phyloP scores from a whole-genome alignment of 2,329 filamentous ascomycete genomes.

The Sporothrix brunneoviolacea region DNA sequence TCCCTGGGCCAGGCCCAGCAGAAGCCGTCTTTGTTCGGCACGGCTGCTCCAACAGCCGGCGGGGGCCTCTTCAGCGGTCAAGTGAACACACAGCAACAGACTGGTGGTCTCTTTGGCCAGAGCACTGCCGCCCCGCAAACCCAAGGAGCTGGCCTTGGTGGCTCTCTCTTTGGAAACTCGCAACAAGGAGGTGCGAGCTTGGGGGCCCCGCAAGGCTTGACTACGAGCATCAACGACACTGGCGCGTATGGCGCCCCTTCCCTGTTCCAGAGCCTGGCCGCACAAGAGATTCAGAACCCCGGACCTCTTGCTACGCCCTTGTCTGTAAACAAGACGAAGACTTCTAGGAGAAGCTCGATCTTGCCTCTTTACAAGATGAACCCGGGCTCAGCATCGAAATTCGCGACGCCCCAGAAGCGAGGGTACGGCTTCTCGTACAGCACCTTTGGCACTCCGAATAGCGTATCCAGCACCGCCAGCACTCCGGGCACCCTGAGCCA shows the following conservation, averaged over 20 bases:
- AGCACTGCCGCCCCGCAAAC: slow-evolving; percentile 43
- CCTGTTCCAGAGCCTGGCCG: slow-evolving; percentile 69
- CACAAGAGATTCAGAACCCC: slow-evolving; percentile 59
- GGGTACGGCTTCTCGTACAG: slow-evolving; percentile 93
- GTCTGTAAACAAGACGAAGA: slow-evolving; percentile 62
- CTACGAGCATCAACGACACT: slow-evolving; percentile 73
- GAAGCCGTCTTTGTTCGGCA: slow-evolving; percentile 51
- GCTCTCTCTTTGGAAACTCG: slow-evolving; percentile 54
- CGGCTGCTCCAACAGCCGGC: slow-evolving; percentile 35
- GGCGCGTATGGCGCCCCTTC: slow-evolving; percentile 86
- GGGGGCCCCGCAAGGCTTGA: slow-evolving; percentile 58
- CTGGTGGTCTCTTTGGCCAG: slow-evolving; percentile 39
- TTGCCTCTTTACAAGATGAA: slow-evolving; percentile 84
- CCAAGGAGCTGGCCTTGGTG: slow-evolving; percentile 38
- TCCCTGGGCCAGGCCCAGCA: slow-evolving; percentile 43
- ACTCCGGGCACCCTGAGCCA: slow-evolving; percentile 59
- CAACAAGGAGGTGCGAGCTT: slow-evolving; percentile 32
- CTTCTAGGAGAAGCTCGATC: slow-evolving; percentile 67
- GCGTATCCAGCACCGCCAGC: slow-evolving; percentile 59
- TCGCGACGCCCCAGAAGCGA: slow-evolving; percentile 76
- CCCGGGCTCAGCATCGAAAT: slow-evolving; percentile 69
- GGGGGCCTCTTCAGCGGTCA: slow-evolving; percentile 51
- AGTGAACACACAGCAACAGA: slow-evolving; percentile 29
- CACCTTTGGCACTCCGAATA: slow-evolving; percentile 76
- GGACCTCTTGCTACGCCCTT: slow-evolving; percentile 90